A percentile compares a stretch with the other conserved stretches of the same genome.
phyloP scores from a whole-genome alignment of 495 filamentous ascomycete species.

The Beverwykella pulmonaria region DNA sequence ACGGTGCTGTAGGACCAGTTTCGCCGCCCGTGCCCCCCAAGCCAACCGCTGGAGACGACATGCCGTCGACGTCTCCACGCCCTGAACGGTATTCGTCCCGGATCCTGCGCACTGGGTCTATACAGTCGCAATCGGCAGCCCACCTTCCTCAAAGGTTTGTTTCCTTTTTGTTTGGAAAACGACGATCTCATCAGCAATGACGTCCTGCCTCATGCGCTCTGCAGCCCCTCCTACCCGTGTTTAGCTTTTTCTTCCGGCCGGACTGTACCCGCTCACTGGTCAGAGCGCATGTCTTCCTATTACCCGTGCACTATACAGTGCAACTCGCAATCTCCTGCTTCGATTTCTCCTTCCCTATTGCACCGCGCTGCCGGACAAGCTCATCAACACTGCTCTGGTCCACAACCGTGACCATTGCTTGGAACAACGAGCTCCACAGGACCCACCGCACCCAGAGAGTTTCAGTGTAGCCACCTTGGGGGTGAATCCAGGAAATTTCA shows the following conservation, averaged over 20 bases:
- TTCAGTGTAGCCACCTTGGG: neutral
- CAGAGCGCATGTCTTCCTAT: neutral
- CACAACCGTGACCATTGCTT: neutral
- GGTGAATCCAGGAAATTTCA: constrained; percentile 9
- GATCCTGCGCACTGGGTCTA: neutral
- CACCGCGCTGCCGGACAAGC: neutral
- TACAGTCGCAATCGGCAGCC: constrained; percentile 19
- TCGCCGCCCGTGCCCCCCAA: neutral
- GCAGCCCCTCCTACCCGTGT: neutral
- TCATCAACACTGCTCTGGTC: neutral
- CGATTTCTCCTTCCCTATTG: neutral
- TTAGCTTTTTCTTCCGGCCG: neutral
- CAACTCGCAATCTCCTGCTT: neutral
- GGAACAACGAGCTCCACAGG: neutral
- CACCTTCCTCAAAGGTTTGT: constrained; percentile 2
- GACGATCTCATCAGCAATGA: constrained; percentile 18
- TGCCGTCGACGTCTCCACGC: neutral
- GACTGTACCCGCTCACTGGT: neutral
- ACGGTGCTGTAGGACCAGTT: too few species aligned
- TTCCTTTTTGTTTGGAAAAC: constrained; percentile 17
- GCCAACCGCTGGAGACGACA: neutral
- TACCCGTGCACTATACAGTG: neutral
- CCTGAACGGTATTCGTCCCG: constrained; percentile 14
- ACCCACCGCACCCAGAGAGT: neutral
- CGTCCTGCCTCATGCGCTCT: constrained; percentile 5